These are phyloP conservation scores for Monilinia vaccinii-corymbosi DNA, from an alignment of 2,329 filamentous ascomycete genomes.

Conservation along the genomic window DNA sequence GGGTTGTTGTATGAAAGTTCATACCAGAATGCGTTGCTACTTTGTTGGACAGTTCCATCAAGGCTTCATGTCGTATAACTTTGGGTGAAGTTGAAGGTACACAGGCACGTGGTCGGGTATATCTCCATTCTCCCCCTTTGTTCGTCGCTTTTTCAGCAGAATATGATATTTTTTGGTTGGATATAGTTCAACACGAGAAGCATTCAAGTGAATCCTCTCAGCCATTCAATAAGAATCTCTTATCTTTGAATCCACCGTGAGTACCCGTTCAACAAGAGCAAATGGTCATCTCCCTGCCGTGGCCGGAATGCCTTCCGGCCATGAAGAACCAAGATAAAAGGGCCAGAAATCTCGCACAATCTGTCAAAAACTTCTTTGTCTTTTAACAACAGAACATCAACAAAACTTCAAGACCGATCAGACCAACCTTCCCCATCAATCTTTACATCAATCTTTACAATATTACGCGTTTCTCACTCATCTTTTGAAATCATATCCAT, in stretches of 20 bases:
- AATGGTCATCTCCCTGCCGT: constrained; percentile 15
- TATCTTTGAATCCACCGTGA: constrained; percentile 17
- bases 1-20: not conserved
- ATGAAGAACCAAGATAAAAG: constrained; percentile 22
- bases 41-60: not conserved
- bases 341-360: constrained; percentile 14
- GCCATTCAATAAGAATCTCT: constrained; percentile 13
- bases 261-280: constrained; percentile 10
- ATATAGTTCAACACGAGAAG: not conserved
- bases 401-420: not conserved
- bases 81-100: not conserved
- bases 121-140: constrained; percentile 4
- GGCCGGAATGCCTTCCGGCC: constrained; percentile 28
- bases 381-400: constrained; percentile 2
- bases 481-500: constrained; percentile 11
- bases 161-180: not conserved
- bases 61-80: not conserved
- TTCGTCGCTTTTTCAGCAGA: not conserved
- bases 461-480: not conserved
- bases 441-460: not conserved
- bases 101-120: constrained; percentile 11
- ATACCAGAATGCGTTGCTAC: not conserved
- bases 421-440: constrained; percentile 5
- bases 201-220: not conserved
- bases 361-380: constrained; percentile 13